Base-by-base conservation (phyloP, 1,139 yeast species). In the Diutina siamensis region DNA sequence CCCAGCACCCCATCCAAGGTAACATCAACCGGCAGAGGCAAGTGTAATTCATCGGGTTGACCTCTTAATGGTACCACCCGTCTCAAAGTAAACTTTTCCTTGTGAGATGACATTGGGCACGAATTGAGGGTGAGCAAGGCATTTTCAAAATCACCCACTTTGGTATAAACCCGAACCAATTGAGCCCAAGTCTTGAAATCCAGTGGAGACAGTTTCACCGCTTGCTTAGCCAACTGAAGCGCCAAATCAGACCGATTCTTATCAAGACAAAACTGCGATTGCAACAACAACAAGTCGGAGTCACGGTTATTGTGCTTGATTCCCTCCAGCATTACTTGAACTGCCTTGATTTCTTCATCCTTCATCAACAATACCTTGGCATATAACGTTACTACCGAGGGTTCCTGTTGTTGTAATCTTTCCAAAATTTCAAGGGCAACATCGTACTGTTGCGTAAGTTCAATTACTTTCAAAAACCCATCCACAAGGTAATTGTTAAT, bases 81-180 rank as follows among this genome's bases (percentile, higher is more conserved):
- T 47, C 63, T 66, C 50, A 76, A 68, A 15, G 68, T 55, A 56
- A 75, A 84, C 49, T 76, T 74, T 40, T 81, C 83, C 54, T 78
- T 77, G 51, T 79, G 74, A 2, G 83, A 74, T 57, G 83, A 83
- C 95, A 92, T 85, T 9, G 97, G 97, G 58, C 95, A 83, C 5
- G 96, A 84, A 59, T 92, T 92, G 53, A 92, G 71, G 0, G 96
- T 80, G 46, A 86, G 64, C 49, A 92, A 68, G 0, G 97, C 97
- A 56, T 76, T 79, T 50, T 78, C 80, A 55, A 76, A 83, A 59
- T 87, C 87, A 47, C 76, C 80, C 51, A 74, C 66, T 46, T 79
- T 68, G 38, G 89, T 82, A 58, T 89, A 85, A 12, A 82, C 80
- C 55, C 76, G 72, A 2, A 87, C 86, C 45, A 92, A 66, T 49